Base-by-base conservation (phyloP, 1,139 yeast species). In the Pneumocystis oryctolagi region DNA sequence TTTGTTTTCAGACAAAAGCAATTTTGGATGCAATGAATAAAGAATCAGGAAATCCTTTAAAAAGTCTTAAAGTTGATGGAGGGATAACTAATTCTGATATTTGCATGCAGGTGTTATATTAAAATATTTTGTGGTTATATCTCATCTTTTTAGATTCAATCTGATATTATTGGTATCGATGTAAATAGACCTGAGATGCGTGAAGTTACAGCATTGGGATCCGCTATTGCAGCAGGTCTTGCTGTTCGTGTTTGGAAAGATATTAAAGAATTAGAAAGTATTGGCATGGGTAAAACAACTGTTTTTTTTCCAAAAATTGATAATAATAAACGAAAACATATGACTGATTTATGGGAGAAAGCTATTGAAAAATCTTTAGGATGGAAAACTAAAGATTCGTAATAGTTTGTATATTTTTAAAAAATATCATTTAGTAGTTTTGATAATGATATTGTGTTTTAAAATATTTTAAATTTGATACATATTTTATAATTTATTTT, bases 201-300 rank as follows among this genome's bases (percentile, higher is more conserved):
- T 42, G 97, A 90, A 75, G 89, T 96, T 73, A 90, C 97, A 4
- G 97, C 97, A 0, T 79, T 90, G 67, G 97, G 97, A 34, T 96
- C 96, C 14, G 97, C 97, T 14, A 87, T 90, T 70, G 96, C 96
- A 28, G 96, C 97, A 1, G 96, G 96, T 14, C 77, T 89, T 70
- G 84, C 90, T 1, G 82, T 86, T 65, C 80, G 87, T 63, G 74
- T 89, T 62, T 90, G 96, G 96, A 80, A 78, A 66, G 81, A 83
- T 69, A 77, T 89, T 65, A 85, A 82, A 65, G 96, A 89, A 67
- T 87, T 80, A 62, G 71, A 71, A 58, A 70, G 70, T 34, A 72
- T 74, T 66, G 72, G 71, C 67, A 72, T 72, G 60, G 75, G 74
- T 61, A 77, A 75, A 59, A 75, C 75, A 39, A 73, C 74, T 64